Conservation (phyloP, 2,329 filamentous ascomycete species). For the Stemphylium lycopersici region DNA sequence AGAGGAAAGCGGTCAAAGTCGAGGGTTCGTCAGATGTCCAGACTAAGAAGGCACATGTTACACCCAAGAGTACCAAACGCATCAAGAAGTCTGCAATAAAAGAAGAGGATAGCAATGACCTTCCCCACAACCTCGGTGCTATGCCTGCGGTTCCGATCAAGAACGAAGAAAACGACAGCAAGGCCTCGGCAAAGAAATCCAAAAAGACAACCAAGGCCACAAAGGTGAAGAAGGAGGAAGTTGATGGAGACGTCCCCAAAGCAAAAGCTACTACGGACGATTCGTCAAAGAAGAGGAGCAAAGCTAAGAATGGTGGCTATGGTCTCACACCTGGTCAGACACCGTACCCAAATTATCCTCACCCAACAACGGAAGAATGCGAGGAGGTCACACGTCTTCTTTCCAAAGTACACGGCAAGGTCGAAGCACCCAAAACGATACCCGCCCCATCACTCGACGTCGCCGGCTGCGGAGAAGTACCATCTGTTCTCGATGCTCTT, state of each 20-base stretch:
- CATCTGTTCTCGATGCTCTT: conserved; percentile 68
- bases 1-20: conserved; percentile 36
- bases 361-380: conserved; percentile 72
- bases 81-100: conserved; percentile 43
- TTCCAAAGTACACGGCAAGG: conserved; percentile 68
- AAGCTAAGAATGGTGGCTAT: conserved; percentile 51
- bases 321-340: conserved; percentile 57
- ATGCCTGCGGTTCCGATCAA: conserved; percentile 24
- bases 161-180: conserved; percentile 8
- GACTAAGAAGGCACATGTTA: conserved; percentile 9
- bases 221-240: conserved; percentile 28
- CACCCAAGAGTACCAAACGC: conserved; percentile 46
- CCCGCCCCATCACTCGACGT: conserved; percentile 72
- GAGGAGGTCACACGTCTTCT: conserved; percentile 71
- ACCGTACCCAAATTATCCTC: conserved; percentile 71
- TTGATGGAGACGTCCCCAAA: conserved; percentile 34
- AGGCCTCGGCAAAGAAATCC: conserved; percentile 18
- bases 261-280: conserved; percentile 33
- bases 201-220: conserved; percentile 29
- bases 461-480: conserved; percentile 72
- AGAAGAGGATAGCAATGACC: conserved; percentile 53
- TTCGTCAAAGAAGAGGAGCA: conserved; percentile 42
- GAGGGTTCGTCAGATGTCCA: conserved; percentile 15
- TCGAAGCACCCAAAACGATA: conserved; percentile 68
- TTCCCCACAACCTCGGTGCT: conserved; percentile 63